Evolutionary conservation across 441 rosid species (phyloP).

Genomic region (Populus trichocarpa): DNA sequence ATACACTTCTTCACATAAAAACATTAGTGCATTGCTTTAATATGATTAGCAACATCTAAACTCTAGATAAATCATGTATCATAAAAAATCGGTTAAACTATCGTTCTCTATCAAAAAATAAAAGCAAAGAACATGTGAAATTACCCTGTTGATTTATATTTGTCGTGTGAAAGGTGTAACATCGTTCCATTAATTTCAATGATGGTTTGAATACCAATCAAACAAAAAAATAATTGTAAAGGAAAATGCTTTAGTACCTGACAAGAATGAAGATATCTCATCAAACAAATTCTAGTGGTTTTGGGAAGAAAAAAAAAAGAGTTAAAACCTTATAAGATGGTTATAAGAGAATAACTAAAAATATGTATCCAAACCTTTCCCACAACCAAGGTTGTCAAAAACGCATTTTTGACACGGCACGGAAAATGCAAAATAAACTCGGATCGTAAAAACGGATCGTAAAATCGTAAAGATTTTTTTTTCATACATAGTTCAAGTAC

Average conservation of each 20-base stretch:
- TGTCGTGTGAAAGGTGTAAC: conserved; percentile 48
- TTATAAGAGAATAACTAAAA: conserved; percentile 11
- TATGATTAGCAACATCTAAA: too few relatives aligned
- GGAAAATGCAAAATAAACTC: too few relatives aligned
- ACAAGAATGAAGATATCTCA: conserved; percentile 84
- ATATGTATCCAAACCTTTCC: neutral
- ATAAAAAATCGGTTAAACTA: neutral
- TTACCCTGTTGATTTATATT: conserved; percentile 69
- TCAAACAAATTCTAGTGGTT: conserved; percentile 87
- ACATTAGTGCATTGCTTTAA: too few relatives aligned
- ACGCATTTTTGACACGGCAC: too few relatives aligned
- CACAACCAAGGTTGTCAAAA: too few relatives aligned
- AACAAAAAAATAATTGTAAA: conserved; percentile 39
- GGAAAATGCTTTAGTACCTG: conserved; percentile 55
- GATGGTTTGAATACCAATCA: conserved; percentile 56
- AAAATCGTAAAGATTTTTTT: too few relatives aligned
- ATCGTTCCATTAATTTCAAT: conserved; percentile 52
- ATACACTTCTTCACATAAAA: too few relatives aligned
- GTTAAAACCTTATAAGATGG: conserved; percentile 54
- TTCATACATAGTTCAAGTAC: too few relatives aligned
- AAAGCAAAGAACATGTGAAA: conserved; percentile 1
- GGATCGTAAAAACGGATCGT: too few relatives aligned
- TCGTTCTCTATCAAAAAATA: conserved; percentile 1
- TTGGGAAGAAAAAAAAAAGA: conserved; percentile 55
- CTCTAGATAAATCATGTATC: neutral